phyloP scores from a whole-genome alignment of 2,329 filamentous ascomycete genomes.

The Delphinella strobiligena region DNA sequence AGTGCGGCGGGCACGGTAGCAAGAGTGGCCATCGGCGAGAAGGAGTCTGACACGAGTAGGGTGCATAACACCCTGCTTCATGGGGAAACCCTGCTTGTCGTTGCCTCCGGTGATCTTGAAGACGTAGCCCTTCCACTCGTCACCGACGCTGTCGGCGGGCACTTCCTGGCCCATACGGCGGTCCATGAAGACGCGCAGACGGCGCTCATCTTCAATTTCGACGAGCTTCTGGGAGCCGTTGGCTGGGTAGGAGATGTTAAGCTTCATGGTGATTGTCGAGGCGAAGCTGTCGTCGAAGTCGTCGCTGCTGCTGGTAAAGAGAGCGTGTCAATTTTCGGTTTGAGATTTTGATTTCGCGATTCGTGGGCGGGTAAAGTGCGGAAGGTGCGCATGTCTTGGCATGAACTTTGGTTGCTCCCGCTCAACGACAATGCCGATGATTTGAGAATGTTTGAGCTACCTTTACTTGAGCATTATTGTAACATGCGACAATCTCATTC shows the following conservation, averaged over 20 bases:
- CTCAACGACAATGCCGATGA: no score
- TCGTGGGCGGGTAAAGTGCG: no score
- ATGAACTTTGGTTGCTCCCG: no score
- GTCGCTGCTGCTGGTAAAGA: no score
- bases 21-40: slow-evolving; percentile 91
- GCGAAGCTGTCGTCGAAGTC: slow-evolving; percentile 1
- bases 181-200: slow-evolving; percentile 98
- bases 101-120: slow-evolving; percentile 99
- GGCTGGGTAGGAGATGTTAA: slow-evolving; percentile 82
- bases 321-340: no score
- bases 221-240: slow-evolving; percentile 99
- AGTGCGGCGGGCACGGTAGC: slow-evolving; percentile 95
- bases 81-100: slow-evolving; percentile 99
- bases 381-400: no score
- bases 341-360: no score
- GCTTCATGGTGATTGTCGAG: slow-evolving; percentile 51
- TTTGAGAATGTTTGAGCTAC: no score
- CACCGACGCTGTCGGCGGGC: slow-evolving; percentile 83
- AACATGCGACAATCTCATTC: no score
- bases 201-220: slow-evolving; percentile 98
- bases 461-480: no score
- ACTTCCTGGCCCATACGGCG: slow-evolving; percentile 94
- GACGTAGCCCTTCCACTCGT: slow-evolving; percentile 99
- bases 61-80: slow-evolving; percentile 99
- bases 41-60: slow-evolving; percentile 97